Conservation (phyloP, 2,329 filamentous ascomycete species). For the Exserohilum rostratum region DNA sequence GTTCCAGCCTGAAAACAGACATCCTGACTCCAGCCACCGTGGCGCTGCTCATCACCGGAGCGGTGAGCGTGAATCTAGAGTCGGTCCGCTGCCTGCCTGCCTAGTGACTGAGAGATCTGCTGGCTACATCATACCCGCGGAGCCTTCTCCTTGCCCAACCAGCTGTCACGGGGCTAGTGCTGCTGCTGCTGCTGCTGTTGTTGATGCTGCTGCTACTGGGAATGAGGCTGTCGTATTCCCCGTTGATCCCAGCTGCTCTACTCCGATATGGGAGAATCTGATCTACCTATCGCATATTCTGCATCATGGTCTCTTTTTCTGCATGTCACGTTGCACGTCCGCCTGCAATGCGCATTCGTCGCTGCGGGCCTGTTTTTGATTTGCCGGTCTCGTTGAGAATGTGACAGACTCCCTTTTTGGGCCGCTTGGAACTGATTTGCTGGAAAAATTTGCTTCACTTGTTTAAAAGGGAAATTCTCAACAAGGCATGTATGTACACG, state of each 20-base stretch:
- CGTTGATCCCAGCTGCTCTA: background rate
- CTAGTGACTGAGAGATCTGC: background rate
- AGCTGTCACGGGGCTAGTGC: background rate
- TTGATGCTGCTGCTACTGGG: too few species aligned
- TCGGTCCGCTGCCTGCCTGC: conserved; percentile 3
- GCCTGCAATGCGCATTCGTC: background rate
- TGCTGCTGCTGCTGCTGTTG: too few species aligned
- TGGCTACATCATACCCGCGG: conserved; percentile 4
- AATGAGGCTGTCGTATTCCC: background rate
- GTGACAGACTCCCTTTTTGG: too few species aligned
- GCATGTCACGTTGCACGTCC: background rate
- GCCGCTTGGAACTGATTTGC: too few species aligned
- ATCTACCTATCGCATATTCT: too few species aligned
- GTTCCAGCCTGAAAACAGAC: too few species aligned
- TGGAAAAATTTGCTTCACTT: too few species aligned
- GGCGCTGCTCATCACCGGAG: conserved; percentile 6
- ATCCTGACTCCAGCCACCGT: background rate
- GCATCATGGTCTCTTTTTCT: background rate
- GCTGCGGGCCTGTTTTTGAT: too few species aligned
- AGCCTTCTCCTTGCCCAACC: too few species aligned
- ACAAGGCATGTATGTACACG: too few species aligned
- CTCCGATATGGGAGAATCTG: too few species aligned
- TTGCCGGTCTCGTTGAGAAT: too few species aligned
- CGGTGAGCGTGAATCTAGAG: conserved; percentile 6
- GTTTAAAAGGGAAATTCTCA: background rate